phyloP scores from a whole-genome alignment of 805 yeast species.

The Pichia exigua region DNA sequence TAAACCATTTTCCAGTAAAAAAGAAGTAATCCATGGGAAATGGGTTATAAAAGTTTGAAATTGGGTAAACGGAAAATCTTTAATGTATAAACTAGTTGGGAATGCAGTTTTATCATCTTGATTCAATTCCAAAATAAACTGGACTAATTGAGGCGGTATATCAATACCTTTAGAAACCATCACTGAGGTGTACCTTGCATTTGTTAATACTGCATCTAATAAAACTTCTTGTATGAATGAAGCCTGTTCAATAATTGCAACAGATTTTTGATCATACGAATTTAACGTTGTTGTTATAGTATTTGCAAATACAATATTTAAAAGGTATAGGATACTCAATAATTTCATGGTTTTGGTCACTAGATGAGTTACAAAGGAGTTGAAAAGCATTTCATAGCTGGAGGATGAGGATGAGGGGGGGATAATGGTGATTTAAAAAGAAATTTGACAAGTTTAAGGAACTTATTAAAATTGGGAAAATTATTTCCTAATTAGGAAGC shows the following conservation, averaged over 20 bases:
- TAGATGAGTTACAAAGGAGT: not conserved
- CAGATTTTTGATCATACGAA: slow-evolving; percentile 19
- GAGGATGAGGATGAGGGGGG: too few species aligned
- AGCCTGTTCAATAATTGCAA: slow-evolving; percentile 29
- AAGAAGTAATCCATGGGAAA: slow-evolving; percentile 29
- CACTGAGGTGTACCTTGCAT: slow-evolving; percentile 27
- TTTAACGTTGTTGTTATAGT: slow-evolving; percentile 19
- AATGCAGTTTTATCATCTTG: slow-evolving; percentile 8
- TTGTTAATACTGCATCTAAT: slow-evolving; percentile 24
- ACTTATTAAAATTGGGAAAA: not conserved
- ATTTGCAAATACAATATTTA: not conserved
- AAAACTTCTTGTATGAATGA: slow-evolving; percentile 27
- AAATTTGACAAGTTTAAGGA: too few species aligned
- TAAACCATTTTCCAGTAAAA: slow-evolving; percentile 19
- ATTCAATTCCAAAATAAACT: slow-evolving; percentile 22
- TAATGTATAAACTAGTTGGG: slow-evolving; percentile 21
- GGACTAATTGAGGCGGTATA: slow-evolving; percentile 24
- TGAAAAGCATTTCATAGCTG: too few species aligned
- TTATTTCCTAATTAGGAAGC: slow-evolving; percentile 14
- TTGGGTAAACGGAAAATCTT: slow-evolving; percentile 27
- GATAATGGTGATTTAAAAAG: not conserved
- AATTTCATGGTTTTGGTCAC: not conserved
- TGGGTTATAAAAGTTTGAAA: slow-evolving; percentile 26
- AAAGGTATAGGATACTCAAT: too few species aligned
- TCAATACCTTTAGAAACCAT: slow-evolving; percentile 24